Conservation (phyloP, 106 monocot species). For the Phalaenopsis aphrodite region DNA sequence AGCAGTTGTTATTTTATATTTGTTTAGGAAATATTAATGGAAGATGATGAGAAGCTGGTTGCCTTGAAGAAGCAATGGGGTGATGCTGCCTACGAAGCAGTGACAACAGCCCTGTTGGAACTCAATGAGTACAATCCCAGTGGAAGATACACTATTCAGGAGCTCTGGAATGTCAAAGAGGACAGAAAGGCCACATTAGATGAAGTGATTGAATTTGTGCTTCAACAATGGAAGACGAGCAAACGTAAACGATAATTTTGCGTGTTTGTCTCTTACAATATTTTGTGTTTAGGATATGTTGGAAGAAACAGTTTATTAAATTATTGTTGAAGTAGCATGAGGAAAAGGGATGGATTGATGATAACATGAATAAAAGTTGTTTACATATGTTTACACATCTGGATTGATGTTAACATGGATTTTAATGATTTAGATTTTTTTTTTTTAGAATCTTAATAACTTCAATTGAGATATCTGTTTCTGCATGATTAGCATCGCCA, state of each 20-base stretch:
- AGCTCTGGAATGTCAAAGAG: constrained; percentile 30
- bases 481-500: too few relatives aligned
- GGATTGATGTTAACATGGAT: too few relatives aligned
- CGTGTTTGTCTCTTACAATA: neutral
- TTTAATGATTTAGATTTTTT: too few relatives aligned
- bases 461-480: too few relatives aligned
- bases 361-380: too few relatives aligned
- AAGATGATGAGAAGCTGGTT: constrained; percentile 25
- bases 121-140: constrained; percentile 34
- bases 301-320: too few relatives aligned
- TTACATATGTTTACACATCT: too few relatives aligned
- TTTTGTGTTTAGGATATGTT: too few relatives aligned
- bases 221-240: constrained; percentile 19
- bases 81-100: constrained; percentile 22
- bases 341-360: too few relatives aligned
- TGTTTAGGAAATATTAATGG: constrained; percentile 20
- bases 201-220: constrained; percentile 22
- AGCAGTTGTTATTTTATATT: neutral
- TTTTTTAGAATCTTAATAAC: too few relatives aligned
- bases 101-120: constrained; percentile 19
- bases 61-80: constrained; percentile 18
- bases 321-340: too few relatives aligned
- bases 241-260: constrained; percentile 12
- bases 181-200: constrained; percentile 22
- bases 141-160: constrained; percentile 20